Evolutionary conservation across 768 basidiomycete genomes (phyloP), one percentile per base, ranked within the genome.

Genomic region (Podaxis sp.): DNA sequence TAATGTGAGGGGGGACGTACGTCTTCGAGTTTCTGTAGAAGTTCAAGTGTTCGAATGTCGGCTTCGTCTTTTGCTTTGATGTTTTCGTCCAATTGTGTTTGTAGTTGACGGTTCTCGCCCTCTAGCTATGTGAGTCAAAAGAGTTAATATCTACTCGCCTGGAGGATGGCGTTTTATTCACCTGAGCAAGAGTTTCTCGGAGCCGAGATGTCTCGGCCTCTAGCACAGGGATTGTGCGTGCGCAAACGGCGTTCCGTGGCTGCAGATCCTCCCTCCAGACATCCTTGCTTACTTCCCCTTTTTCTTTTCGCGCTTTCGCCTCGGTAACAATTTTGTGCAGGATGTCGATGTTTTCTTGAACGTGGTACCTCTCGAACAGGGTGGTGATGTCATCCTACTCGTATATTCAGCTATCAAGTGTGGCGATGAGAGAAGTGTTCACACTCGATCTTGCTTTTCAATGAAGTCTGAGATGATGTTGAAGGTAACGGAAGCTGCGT

Each of bases 391-490:
- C 84, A 40, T 83, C 82, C 89, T 91, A 57, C 5, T 54, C 33
- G 17, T 51, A 58, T 41, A 37, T 41, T 53, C 20, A 64, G 52
- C 53, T 44, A 57, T 51, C 11, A 38, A 20, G 36, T 17, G 26
- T 12, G 58, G 13, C 4, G n/a, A n/a, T 36, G 22, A 7, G 1
- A 10, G 50, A 62, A 56, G 67, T 74, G 58, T 73, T 80, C 73
- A 56, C 69, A 81, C 81, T 67, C 78, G 70, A 54, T 85, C 88
- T 56, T 86, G 81, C 12, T 84, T 81, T 66, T 92, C 89, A 68
- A 91, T 88, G 58, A 89, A 89, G 65, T 85, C 79, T 4, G 89
- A 85, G 17, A 93, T 85, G 17, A 84, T 85, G 60, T 86, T 87
- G 69, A 81, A 88, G 1, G 84, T 85, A 2, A 82, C 83, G 30